These are phyloP conservation scores for Eimeria tenella DNA, from an alignment of 169 alveolate species.

Conservation along the genomic window DNA sequence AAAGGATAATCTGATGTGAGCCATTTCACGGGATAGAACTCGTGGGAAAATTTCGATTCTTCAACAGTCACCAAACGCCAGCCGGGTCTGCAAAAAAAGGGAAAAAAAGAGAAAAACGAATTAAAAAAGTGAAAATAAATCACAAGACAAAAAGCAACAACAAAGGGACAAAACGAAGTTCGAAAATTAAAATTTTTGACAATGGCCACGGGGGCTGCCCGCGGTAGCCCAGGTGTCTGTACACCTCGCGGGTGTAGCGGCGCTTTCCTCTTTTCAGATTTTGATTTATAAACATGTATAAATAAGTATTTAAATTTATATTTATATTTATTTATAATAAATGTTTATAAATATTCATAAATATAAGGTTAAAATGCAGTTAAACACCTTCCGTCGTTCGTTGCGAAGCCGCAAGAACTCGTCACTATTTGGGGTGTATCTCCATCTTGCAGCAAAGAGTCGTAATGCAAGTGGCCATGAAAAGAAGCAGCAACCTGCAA, in stretches of 20 bases:
- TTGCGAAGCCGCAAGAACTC: slow-evolving; percentile 37
- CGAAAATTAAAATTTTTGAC: no score
- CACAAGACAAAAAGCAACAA: neutral
- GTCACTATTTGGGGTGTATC: neutral
- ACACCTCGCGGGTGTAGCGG: no score
- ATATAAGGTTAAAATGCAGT: neutral
- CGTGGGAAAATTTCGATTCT: neutral
- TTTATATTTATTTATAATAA: no score
- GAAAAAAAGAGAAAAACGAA: neutral
- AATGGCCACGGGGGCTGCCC: no score
- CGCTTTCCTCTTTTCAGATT: no score
- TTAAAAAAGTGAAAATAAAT: neutral
- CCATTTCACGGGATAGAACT: slow-evolving; percentile 1
- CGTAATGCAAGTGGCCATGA: slow-evolving; percentile 34
- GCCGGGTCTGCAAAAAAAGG: neutral
- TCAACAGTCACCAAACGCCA: slow-evolving; percentile 2
- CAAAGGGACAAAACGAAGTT: no score
- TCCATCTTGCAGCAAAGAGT: neutral
- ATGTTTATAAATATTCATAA: no score
- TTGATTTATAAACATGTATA: no score
- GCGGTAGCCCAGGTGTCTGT: no score
- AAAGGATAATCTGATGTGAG: slow-evolving; percentile 1
- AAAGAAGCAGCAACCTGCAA: slow-evolving; percentile 30
- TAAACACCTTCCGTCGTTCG: slow-evolving; percentile 21
- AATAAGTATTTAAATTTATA: no score